These are phyloP conservation scores for Wallacemonas sp. DNA, from an alignment of 208 protist species.

Conservation along the genomic window DNA sequence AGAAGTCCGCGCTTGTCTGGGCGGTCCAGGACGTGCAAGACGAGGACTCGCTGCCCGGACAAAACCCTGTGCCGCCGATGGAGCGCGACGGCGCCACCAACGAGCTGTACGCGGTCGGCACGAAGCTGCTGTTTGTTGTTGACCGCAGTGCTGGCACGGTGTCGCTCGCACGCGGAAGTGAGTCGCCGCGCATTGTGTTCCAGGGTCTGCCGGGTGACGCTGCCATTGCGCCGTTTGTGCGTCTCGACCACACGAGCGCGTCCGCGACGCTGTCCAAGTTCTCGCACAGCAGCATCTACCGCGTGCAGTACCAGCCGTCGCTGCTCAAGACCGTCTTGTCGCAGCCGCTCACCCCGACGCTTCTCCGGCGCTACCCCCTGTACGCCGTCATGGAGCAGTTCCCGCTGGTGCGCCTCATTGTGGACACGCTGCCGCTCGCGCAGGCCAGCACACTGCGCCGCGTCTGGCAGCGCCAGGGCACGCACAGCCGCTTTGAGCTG, in stretches of 20 bases:
- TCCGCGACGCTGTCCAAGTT: constrained; percentile 72
- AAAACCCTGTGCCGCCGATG: constrained; percentile 63
- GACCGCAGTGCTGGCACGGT: constrained; percentile 75
- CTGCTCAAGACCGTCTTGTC: constrained; percentile 38
- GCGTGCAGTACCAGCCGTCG: constrained; percentile 38
- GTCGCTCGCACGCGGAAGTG: constrained; percentile 71
- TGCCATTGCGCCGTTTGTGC: constrained; percentile 82
- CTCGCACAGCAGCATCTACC: constrained; percentile 36
- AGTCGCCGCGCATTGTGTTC: constrained; percentile 78
- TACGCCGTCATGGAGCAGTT: constrained; percentile 59
- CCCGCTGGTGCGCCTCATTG: constrained; percentile 45
- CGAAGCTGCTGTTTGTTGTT: constrained; percentile 82
- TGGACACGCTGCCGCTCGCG: constrained; percentile 47
- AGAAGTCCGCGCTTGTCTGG: constrained; percentile 59
- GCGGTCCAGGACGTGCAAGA: constrained; percentile 91
- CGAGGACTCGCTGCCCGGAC: constrained; percentile 76
- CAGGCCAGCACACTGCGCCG: constrained; percentile 40
- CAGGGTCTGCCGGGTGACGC: constrained; percentile 61
- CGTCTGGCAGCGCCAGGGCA: constrained; percentile 16
- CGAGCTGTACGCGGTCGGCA: constrained; percentile 70
- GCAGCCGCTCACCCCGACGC: constrained; percentile 68
- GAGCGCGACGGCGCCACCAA: constrained; percentile 23
- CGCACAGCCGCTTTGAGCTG: constrained; percentile 65
- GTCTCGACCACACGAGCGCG: constrained; percentile 80
- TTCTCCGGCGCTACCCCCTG: constrained; percentile 72